These are phyloP conservation scores for Seminavis robusta DNA, from an alignment of 108 stramenopile species.

Conservation along the genomic window DNA sequence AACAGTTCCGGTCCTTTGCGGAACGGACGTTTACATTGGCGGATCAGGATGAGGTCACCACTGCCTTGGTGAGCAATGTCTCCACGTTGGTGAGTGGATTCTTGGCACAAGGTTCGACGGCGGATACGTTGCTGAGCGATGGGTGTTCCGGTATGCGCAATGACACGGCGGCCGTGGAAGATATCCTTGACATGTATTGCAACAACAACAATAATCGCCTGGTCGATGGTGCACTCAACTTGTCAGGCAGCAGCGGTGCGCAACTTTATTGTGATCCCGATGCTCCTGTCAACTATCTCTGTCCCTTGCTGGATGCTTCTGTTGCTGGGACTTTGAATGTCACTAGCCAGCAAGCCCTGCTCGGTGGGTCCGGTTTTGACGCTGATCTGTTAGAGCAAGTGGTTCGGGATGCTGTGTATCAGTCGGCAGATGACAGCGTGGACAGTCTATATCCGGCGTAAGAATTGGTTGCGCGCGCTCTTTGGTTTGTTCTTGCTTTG, in stretches of 20 bases:
- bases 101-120: too few relatives aligned
- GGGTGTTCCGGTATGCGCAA: too few relatives aligned
- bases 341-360: not conserved
- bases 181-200: too few relatives aligned
- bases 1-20: not conserved
- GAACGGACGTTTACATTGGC: not conserved
- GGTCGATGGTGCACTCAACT: too few relatives aligned
- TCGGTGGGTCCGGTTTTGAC: conserved; percentile 1
- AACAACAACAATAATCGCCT: too few relatives aligned
- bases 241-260: too few relatives aligned
- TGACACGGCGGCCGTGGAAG: too few relatives aligned
- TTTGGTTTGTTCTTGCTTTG: too few relatives aligned
- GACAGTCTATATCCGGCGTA: not conserved
- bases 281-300: too few relatives aligned
- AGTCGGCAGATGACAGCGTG: not conserved
- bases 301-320: not conserved
- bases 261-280: too few relatives aligned
- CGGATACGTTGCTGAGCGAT: too few relatives aligned
- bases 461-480: too few relatives aligned
- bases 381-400: not conserved
- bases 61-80: not conserved
- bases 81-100: not conserved
- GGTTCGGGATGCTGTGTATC: not conserved
- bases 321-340: not conserved
- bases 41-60: not conserved